A percentile compares a stretch with the other conserved stretches of the same genome.
Conservation (phyloP, 2,329 filamentous ascomycete species). For the Colletotrichum gloeosporioides region DNA sequence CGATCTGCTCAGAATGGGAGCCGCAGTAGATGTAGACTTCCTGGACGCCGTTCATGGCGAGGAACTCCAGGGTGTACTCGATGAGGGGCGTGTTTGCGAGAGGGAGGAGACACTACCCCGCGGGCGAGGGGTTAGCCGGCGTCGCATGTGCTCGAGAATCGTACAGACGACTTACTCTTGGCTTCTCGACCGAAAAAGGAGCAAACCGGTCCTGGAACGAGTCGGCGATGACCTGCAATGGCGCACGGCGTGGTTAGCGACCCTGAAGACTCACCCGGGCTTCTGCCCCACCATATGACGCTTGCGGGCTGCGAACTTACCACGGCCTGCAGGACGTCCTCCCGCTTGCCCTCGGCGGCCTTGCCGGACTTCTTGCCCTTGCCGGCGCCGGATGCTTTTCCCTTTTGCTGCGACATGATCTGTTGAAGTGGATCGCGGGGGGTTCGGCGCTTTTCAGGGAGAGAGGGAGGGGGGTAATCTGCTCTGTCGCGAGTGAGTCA, state of each 20-base stretch:
- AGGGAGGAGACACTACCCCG: conserved; percentile 80
- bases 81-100: conserved; percentile 94
- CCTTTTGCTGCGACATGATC: conserved; percentile 51
- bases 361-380: conserved; percentile 62
- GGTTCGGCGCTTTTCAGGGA: not conserved
- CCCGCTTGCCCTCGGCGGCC: conserved; percentile 58
- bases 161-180: conserved; percentile 68
- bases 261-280: not conserved
- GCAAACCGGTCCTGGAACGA: conserved; percentile 92
- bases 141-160: not conserved
- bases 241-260: not conserved
- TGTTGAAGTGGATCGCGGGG: conserved; percentile 5
- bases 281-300: conserved; percentile 31
- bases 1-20: conserved; percentile 84
- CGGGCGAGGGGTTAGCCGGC: conserved; percentile 18
- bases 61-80: conserved; percentile 96
- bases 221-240: conserved; percentile 80
- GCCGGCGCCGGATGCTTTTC: conserved; percentile 39
- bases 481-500: conserved; percentile 14
- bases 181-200: conserved; percentile 87
- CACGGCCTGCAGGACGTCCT: conserved; percentile 64
- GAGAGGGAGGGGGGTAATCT: not conserved
- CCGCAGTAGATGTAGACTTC: conserved; percentile 93
- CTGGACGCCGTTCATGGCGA: conserved; percentile 93
- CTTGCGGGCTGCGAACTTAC: conserved; percentile 39